Base-by-base conservation (phyloP, 768 basidiomycete species). In the Termitomyces sp. region DNA sequence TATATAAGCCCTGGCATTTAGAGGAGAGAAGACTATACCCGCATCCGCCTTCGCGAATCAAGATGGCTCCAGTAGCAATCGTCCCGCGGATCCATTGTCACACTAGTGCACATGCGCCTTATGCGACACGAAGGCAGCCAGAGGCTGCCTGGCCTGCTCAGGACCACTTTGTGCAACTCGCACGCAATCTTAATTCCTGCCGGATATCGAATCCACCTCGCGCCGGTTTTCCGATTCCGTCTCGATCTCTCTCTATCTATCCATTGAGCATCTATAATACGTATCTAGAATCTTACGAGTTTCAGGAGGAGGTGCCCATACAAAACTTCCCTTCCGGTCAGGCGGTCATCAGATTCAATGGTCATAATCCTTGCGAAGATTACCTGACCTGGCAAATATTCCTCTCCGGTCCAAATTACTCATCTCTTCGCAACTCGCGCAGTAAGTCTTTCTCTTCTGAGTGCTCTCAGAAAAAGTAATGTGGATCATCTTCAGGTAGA, bases 221-320 rank as follows among this genome's bases (percentile, higher is more conserved):
- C 14, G 26, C 26, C 26, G 74, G 73, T 2, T 79, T 76, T 57
- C 75, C 77, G 1, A 74, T 77, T 57, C 71, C 40, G 13, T n/a
- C 22, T 33, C 32, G 38, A 62, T 41, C 66, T 63, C 52, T 60
- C 63, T 41, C 57, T 58, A 10, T 28, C n/a, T 28, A 66, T 68
- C 51, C 60, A 55, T 14, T 60, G 66, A 69, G 68, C 18, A 53
- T 58, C 3, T 54, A 58, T 3, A 55, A 52, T 43, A 59, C 71
- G 22, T 70, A 70, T 30, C 64, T 71, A 49, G 67, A 66, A 28
- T 66, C 74, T n/a, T 77, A 70, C 52, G 74, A 76, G 54, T 71
- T 77, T 56, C 62, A 58, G 18, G 71, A 74, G 51, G 61, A 68
- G 30, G 59, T 71, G n/a, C 60, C 41, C n/a, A 45, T 56, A 51